Evolutionary conservation across 2,329 filamentous ascomycete genomes (phyloP), one percentile per base, ranked within the genome.

Genomic region (Helotiales sp.): DNA sequence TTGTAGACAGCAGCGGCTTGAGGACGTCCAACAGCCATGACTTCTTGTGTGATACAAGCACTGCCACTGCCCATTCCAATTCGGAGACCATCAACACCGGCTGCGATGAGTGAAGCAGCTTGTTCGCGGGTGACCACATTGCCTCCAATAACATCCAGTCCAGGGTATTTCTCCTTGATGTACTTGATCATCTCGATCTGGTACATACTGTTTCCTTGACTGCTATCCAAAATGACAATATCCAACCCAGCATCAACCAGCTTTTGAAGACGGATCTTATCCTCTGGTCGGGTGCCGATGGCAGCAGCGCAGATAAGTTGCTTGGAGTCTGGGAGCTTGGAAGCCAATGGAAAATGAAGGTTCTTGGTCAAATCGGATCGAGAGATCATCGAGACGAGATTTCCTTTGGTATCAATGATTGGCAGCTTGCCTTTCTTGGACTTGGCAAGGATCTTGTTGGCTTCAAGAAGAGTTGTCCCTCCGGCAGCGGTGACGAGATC

Each of bases 341-440:
- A 98, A 57, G 96, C 94, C 69, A 97, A 87, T 40, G 96, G 96
- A 83, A 96, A 99, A 83, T 98, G 90, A 70, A 97, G 87, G 84
- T 99, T 99, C 88, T 99, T 99, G 85, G 94, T 97, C 82, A 99
- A 84, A 82, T 99, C 96, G 75, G 94, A 97, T 75, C 96, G 89
- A 70, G 92, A 94, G 79, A 97, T 91, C 85, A 97, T 91, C 73
- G 96, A 97, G 70, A 97, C 89, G 58, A 97, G 87, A 83, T 97
- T 96, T 78, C 90, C 90, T 61, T 89, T 82, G 77, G 88, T 84
- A 81, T 97, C 94, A 59, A 97, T 90, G 69, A 97, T 97, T 69
- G 94, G 94, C 67, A 97, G 89, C 85, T 97, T 97, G 82, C 96
- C 96, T 87, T 99, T 99, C 88, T 97, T 97, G 69, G 95, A 98